Base-by-base conservation (phyloP, 2,329 filamentous ascomycete genomes). In the Beauveria australis region DNA sequence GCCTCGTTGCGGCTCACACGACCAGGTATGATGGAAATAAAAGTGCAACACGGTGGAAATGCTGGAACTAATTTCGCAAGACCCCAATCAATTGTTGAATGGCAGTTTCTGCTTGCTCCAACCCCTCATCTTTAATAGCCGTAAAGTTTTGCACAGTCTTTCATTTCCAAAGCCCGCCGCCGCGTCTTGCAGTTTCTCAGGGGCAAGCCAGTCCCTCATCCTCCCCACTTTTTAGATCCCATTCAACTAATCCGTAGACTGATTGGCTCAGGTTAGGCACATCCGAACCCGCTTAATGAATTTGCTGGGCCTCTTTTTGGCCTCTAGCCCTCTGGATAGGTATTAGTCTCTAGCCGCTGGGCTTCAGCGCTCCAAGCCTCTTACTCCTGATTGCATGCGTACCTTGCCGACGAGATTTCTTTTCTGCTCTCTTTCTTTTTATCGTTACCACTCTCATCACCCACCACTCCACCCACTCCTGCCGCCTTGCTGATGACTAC, bases 211-310 rank as follows among this genome's bases (percentile, higher is more conserved):
- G n/a, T 44, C 47, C 30, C 54, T n/a, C 47, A 33, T n/a, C 14
- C 2, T 30, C 9, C 19, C 56, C 56, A 40, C 56, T 53, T 53
- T 59, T 52, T 12, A 51, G 7, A 51, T 49, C n/a, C 19, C 37
- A 59, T 59, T 28, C 22, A 26, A 4, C 24, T 22, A n/a, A n/a
- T n/a, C n/a, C n/a, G n/a, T n/a, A 44, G 37, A n/a, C 37, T 59
- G 56, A 59, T 59, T 59, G 56, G 56, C 26, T 16, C 24, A 33
- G 26, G n/a, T 46, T 48, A 24, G 56, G 47, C 37, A n/a, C 56
- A n/a, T 28, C 48, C 56, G 26, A 59, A 30, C 9, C 48, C 52
- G 40, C 10, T 44, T 28, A 55, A 30, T 47, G 46, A 19, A n/a
- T 57, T 26, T 55, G 37, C 41, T 22, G 43, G 24, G 26, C 41